These are phyloP conservation scores for Rhodotorula babjevae DNA, from an alignment of 768 basidiomycete species.

Conservation along the genomic window DNA sequence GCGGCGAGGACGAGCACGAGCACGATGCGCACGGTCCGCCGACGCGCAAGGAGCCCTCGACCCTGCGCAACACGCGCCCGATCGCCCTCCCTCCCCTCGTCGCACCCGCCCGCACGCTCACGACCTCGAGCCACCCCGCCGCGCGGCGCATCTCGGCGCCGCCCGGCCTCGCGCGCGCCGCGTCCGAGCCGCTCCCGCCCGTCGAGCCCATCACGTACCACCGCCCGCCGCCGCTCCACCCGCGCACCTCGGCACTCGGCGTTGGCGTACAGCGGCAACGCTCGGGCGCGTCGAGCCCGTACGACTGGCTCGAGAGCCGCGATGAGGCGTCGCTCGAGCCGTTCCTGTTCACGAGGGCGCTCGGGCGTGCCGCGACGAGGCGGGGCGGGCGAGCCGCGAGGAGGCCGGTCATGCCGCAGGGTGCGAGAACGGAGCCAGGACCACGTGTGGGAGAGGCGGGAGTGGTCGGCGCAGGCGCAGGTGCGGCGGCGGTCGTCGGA, in stretches of 20 bases:
- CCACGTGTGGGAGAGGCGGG: neutral
- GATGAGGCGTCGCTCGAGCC: slow-evolving; percentile 14
- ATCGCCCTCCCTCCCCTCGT: neutral
- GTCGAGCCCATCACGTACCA: slow-evolving; percentile 31
- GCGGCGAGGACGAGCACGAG: neutral
- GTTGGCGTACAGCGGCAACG: neutral
- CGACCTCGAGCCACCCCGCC: neutral
- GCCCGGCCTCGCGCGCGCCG: neutral
- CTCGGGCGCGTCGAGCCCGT: neutral
- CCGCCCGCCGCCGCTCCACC: slow-evolving; percentile 13
- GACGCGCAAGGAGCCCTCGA: neutral
- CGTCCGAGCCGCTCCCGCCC: slow-evolving; percentile 1
- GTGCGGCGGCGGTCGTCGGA: neutral
- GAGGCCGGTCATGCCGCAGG: neutral
- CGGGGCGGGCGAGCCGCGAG: neutral
- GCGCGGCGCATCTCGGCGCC: neutral
- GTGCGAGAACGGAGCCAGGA: neutral
- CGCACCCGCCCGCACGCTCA: neutral
- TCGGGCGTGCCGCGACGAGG: slow-evolving; percentile 6
- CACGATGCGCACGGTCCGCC: neutral
- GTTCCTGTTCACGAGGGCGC: slow-evolving; percentile 11
- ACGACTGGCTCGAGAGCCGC: slow-evolving; percentile 26
- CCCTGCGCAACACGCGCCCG: neutral
- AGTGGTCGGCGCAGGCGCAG: neutral
- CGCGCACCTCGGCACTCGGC: neutral